Evolutionary conservation across 768 basidiomycete genomes (phyloP).

Genomic region (Mycena rebaudengoi): DNA sequence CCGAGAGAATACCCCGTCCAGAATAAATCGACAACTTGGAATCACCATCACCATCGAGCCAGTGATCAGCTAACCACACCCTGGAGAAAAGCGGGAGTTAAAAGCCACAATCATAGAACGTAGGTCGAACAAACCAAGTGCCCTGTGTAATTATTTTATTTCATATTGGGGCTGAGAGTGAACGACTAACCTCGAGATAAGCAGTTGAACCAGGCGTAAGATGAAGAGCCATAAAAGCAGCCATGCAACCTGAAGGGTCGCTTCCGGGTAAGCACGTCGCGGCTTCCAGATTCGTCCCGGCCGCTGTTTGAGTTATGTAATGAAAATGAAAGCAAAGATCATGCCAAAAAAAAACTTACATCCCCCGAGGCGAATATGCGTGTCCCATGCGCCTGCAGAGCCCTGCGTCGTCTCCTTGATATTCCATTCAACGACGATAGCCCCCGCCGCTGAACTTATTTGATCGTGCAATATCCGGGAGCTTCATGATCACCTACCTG

Average conservation of each 20-base stretch:
- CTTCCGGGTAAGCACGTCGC: constrained; percentile 54
- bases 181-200: constrained; percentile 77
- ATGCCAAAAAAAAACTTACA: constrained; percentile 29
- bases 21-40: constrained; percentile 65
- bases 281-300: constrained; percentile 62
- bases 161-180: too few relatives aligned
- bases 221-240: constrained; percentile 74
- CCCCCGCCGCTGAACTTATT: constrained; percentile 53
- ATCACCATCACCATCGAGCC: constrained; percentile 63
- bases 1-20: constrained; percentile 79
- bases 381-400: constrained; percentile 66
- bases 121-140: too few relatives aligned
- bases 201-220: constrained; percentile 60
- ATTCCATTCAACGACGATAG: constrained; percentile 76
- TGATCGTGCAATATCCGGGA: not conserved
- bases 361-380: constrained; percentile 59
- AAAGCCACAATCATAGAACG: not conserved
- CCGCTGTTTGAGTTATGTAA: constrained; percentile 42
- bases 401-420: constrained; percentile 65
- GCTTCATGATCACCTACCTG: constrained; percentile 21
- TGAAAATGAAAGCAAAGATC: not conserved
- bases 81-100: constrained; percentile 42
- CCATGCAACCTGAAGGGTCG: constrained; percentile 56
- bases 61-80: constrained; percentile 86
- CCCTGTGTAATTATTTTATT: too few relatives aligned